phyloP scores from a whole-genome alignment of 805 yeast genomes.

The Teunomyces atbi region DNA sequence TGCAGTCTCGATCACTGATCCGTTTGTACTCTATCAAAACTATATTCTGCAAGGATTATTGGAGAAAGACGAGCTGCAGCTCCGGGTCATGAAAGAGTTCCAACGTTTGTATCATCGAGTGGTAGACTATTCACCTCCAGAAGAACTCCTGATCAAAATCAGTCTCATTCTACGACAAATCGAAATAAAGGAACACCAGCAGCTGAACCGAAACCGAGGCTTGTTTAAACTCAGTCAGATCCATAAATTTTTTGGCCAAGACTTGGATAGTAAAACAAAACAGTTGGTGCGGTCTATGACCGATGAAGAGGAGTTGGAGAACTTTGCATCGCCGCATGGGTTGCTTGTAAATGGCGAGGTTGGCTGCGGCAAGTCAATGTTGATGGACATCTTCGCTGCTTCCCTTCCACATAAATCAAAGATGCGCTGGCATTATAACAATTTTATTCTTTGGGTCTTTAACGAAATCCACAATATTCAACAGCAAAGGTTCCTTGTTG shows the following conservation, averaged over 20 bases:
- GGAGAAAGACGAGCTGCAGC: slow-evolving; percentile 55
- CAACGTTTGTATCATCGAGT: slow-evolving; percentile 59
- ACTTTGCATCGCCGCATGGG: slow-evolving; percentile 63
- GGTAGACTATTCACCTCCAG: slow-evolving; percentile 57
- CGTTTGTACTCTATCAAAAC: slow-evolving; percentile 54
- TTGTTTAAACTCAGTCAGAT: slow-evolving; percentile 14
- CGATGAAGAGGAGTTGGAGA: slow-evolving; percentile 58
- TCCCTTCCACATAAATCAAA: slow-evolving; percentile 63
- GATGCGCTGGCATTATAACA: slow-evolving; percentile 69
- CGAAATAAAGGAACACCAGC: slow-evolving; percentile 32
- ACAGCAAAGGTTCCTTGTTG: slow-evolving; percentile 39
- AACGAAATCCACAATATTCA: slow-evolving; percentile 58
- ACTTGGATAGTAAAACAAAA: slow-evolving; percentile 27
- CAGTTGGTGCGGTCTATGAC: slow-evolving; percentile 51
- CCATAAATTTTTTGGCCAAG: slow-evolving; percentile 23
- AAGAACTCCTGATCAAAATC: slow-evolving; percentile 43
- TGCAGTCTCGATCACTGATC: slow-evolving; percentile 57
- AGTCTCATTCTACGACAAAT: slow-evolving; percentile 36
- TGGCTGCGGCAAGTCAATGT: slow-evolving; percentile 74
- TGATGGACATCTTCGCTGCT: slow-evolving; percentile 69
- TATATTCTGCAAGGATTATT: slow-evolving; percentile 52
- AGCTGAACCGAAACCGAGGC: slow-evolving; percentile 11
- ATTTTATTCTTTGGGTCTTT: slow-evolving; percentile 67
- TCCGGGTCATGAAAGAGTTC: slow-evolving; percentile 60
- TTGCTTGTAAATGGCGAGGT: slow-evolving; percentile 62